Percentiles rank a stretch among this genome's conserved stretches.
These are phyloP conservation scores for Chrysoporthe deuterocubensis DNA, from an alignment of 2,329 filamentous ascomycete species.

Conservation along the genomic window DNA sequence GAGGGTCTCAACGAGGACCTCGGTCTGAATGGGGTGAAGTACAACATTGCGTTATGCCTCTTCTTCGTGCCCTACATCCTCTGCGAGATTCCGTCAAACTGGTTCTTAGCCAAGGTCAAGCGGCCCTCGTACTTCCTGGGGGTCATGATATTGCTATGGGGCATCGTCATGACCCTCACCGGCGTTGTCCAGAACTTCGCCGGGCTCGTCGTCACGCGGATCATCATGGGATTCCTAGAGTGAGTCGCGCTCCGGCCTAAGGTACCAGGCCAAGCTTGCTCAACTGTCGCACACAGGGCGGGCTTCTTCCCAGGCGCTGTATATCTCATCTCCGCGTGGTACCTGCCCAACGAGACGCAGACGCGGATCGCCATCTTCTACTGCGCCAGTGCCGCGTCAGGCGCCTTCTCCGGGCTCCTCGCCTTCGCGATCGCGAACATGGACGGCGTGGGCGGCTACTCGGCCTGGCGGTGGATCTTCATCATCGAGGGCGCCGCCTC, in stretches of 20 bases:
- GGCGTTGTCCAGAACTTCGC: conserved; percentile 48
- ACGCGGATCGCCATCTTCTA: conserved; percentile 50
- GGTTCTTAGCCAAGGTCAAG: conserved; percentile 44
- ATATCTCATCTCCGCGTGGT: conserved; percentile 53
- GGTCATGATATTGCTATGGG: conserved; percentile 48
- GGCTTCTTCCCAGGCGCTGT: conserved; percentile 49
- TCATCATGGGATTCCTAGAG: conserved; percentile 51
- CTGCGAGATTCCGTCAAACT: conserved; percentile 47
- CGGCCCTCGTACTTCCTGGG: conserved; percentile 43
- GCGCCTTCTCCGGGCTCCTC: conserved; percentile 48
- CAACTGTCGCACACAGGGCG: conserved; percentile 32
- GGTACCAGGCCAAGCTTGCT: too few relatives aligned
- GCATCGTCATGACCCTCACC: conserved; percentile 50
- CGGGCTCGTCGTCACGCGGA: conserved; percentile 46
- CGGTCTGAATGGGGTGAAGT: conserved; percentile 45
- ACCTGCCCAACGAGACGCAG: conserved; percentile 53
- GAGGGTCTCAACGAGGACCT: conserved; percentile 48
- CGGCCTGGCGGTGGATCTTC: conserved; percentile 60
- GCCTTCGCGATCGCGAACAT: conserved; percentile 54
- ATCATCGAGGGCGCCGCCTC: conserved; percentile 55
- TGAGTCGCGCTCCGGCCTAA: neutral
- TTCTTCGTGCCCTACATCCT: conserved; percentile 44
- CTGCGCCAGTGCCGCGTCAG: conserved; percentile 45
- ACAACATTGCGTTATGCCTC: conserved; percentile 48
- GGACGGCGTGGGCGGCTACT: conserved; percentile 45